phyloP scores from a whole-genome alignment of 1,284 basidiomycete species.

The Laetiporus sulphureus region DNA sequence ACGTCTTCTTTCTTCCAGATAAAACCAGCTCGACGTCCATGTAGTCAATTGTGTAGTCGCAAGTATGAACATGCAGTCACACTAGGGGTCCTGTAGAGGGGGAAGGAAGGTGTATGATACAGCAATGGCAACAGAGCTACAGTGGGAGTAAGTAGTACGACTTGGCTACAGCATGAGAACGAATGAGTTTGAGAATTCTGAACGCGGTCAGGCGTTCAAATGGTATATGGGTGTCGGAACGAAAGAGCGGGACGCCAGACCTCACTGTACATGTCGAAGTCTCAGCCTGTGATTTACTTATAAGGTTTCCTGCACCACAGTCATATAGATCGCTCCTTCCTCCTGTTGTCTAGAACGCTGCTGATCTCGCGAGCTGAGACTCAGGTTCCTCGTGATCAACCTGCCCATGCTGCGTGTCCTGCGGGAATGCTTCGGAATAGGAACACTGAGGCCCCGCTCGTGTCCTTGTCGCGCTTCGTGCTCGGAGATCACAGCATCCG shows the following conservation, averaged over 20 bases:
- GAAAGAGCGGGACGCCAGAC: neutral
- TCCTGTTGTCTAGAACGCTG: constrained; percentile 12
- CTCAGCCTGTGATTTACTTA: too few species aligned
- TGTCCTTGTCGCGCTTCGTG: neutral
- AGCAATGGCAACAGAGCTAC: neutral
- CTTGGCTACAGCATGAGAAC: neutral
- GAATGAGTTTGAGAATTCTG: neutral
- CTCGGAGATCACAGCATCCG: constrained; percentile 18
- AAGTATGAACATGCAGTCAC: too few species aligned
- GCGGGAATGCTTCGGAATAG: constrained; percentile 13
- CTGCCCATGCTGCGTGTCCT: constrained; percentile 20
- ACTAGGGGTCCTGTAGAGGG: too few species aligned
- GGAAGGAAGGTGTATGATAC: neutral
- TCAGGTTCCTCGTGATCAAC: constrained; percentile 13
- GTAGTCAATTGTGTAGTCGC: too few species aligned
- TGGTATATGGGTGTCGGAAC: neutral
- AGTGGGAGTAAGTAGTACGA: neutral
- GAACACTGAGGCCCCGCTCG: constrained; percentile 5
- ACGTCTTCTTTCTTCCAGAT: too few species aligned
- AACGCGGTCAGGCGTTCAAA: neutral
- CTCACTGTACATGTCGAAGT: too few species aligned
- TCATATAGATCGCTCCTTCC: constrained; percentile 31
- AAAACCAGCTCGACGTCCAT: too few species aligned
- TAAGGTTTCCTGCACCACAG: constrained; percentile 32
- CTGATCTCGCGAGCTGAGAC: constrained; percentile 10